Conservation (phyloP, 2,329 filamentous ascomycete genomes). For the Neoascochyta sp. region DNA sequence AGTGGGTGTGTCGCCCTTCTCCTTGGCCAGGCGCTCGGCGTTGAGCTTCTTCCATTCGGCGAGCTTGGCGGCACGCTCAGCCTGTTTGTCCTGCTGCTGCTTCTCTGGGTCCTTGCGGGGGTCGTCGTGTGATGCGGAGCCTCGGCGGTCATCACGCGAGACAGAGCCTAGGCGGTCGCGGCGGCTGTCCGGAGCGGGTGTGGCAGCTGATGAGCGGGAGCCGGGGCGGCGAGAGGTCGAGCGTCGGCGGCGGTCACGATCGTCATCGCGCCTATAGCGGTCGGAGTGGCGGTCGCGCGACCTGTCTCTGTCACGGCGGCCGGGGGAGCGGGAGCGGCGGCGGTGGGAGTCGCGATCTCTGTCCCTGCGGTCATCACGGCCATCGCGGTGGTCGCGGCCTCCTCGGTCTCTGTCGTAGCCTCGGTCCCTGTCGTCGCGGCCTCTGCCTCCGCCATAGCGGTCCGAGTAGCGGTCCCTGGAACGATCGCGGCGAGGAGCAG, state of each 20-base stretch:
- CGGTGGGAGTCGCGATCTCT: constrained; percentile 14
- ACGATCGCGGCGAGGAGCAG: constrained; percentile 39
- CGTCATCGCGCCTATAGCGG: constrained; percentile 9
- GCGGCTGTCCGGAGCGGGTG: constrained; percentile 20
- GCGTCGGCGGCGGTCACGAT: constrained; percentile 41
- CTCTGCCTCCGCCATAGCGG: constrained; percentile 39
- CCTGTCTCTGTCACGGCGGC: constrained; percentile 19
- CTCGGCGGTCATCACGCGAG: constrained; percentile 48
- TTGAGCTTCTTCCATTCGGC: constrained; percentile 82
- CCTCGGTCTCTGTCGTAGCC: constrained; percentile 34
- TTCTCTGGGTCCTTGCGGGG: constrained; percentile 53
- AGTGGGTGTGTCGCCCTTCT: constrained; percentile 58
- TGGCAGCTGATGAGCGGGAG: constrained; percentile 54
- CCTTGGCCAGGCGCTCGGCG: constrained; percentile 51
- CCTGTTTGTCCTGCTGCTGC: constrained; percentile 23
- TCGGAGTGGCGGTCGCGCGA: constrained; percentile 51
- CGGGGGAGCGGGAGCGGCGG: constrained; percentile 21
- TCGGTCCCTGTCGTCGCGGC: constrained; percentile 47
- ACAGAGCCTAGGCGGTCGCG: constrained; percentile 33
- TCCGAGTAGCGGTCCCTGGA: constrained; percentile 41
- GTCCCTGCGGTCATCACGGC: constrained; percentile 40
- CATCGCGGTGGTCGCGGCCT: constrained; percentile 40
- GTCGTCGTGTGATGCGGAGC: no score
- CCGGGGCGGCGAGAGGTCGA: constrained; percentile 57
- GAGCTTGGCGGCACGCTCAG: constrained; percentile 22